Evolutionary conservation across 257 asterid species (phyloP).

Genomic region (Capsicum baccatum): DNA sequence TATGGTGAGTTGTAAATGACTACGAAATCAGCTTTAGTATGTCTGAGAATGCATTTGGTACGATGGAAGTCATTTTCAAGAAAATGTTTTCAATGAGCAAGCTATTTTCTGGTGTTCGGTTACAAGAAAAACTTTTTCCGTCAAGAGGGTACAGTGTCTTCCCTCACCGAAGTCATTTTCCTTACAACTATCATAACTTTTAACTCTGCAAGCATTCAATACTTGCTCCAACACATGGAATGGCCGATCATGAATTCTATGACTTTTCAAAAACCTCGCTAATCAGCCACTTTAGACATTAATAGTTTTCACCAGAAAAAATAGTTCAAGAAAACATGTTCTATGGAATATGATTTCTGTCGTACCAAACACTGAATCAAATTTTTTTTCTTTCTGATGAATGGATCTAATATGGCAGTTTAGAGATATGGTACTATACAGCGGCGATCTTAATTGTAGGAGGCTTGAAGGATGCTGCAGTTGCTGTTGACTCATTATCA

Average conservation of each 20-base stretch:
- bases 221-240: too few relatives aligned
- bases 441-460: slow-evolving; percentile 54
- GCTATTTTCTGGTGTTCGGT: background rate
- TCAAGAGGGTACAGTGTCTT: too few relatives aligned
- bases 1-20: slow-evolving; percentile 41
- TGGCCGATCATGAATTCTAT: too few relatives aligned
- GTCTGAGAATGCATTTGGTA: background rate
- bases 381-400: background rate
- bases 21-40: background rate
- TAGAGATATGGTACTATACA: slow-evolving; percentile 53
- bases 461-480: slow-evolving; percentile 48
- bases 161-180: too few relatives aligned
- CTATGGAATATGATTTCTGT: background rate
- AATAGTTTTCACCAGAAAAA: too few relatives aligned
- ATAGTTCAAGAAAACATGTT: too few relatives aligned
- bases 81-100: background rate
- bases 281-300: too few relatives aligned
- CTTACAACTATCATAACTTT: too few relatives aligned
- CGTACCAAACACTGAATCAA: background rate
- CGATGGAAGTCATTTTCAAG: background rate
- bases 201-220: too few relatives aligned
- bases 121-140: too few relatives aligned
- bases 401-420: slow-evolving; percentile 34
- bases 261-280: too few relatives aligned
- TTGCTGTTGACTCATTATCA: slow-evolving; percentile 52